Percentiles rank a stretch among this genome's conserved stretches.
Conservation (phyloP, 345 rosid species). For the Eucalyptus erythrocorys region DNA sequence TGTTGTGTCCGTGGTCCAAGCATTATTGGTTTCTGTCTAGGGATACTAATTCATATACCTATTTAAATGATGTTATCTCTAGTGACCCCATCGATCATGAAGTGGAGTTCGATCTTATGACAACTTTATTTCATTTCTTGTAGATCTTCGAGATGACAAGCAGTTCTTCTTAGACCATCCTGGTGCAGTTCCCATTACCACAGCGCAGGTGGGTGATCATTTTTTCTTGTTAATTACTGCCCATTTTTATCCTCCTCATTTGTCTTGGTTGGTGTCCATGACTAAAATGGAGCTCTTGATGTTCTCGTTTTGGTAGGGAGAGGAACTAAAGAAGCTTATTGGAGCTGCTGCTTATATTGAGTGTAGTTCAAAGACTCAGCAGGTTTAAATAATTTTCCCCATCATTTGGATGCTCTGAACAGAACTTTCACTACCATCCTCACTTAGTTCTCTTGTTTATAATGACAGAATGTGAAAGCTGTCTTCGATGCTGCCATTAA, state of each 20-base stretch:
- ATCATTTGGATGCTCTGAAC: neutral
- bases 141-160: constrained; percentile 9
- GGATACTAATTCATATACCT: neutral
- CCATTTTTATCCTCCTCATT: neutral
- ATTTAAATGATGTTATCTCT: neutral
- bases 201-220: constrained; percentile 1
- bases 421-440: neutral
- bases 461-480: constrained; percentile 32
- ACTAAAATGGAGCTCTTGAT: neutral
- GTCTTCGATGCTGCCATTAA: constrained; percentile 49
- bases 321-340: constrained; percentile 8
- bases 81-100: neutral
- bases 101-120: neutral
- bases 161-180: constrained; percentile 10
- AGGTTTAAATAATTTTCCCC: neutral
- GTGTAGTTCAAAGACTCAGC: constrained; percentile 12
- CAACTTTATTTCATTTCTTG: neutral
- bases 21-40: neutral
- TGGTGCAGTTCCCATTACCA: constrained; percentile 2
- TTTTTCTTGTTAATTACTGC: neutral
- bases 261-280: neutral
- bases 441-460: neutral
- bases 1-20: neutral
- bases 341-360: constrained; percentile 5
- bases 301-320: neutral